Evolutionary conservation across 345 rosid genomes (phyloP).

Genomic region (Kernera saxatilis): DNA sequence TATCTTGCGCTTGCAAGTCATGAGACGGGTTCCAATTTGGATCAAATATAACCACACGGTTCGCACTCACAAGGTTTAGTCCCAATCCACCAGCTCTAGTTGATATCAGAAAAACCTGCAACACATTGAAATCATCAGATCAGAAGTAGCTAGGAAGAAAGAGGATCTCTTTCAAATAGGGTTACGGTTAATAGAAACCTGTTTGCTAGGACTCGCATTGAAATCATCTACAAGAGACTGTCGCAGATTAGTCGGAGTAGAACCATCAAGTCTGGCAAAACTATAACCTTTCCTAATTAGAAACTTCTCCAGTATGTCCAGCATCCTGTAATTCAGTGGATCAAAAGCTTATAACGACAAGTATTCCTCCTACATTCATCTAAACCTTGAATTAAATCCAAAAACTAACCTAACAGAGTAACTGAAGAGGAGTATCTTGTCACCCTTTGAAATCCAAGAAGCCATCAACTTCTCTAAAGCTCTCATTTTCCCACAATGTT

Average conservation of each 20-base stretch:
- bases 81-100: conserved; percentile 99
- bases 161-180: not conserved
- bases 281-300: conserved; percentile 83
- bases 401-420: conserved; percentile 75
- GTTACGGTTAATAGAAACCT: conserved; percentile 35
- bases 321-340: conserved; percentile 53
- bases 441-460: conserved; percentile 80
- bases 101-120: conserved; percentile 93
- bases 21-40: conserved; percentile 98
- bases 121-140: not conserved
- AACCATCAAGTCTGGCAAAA: conserved; percentile 92
- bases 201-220: conserved; percentile 89
- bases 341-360: not conserved
- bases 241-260: conserved; percentile 76
- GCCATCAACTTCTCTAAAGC: conserved; percentile 76
- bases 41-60: conserved; percentile 92
- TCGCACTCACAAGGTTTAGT: conserved; percentile 92
- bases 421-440: conserved; percentile 92
- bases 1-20: conserved; percentile 91
- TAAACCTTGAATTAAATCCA: not conserved
- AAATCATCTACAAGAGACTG: conserved; percentile 86
- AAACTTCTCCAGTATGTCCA: conserved; percentile 86
- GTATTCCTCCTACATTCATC: not conserved
- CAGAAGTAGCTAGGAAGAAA: not conserved
- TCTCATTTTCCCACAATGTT: conserved; percentile 91